Percentiles rank a stretch among this genome's conserved stretches.
These are phyloP conservation scores for Uncinocarpus reesii DNA, from an alignment of 2,329 filamentous ascomycete genomes.

Conservation along the genomic window DNA sequence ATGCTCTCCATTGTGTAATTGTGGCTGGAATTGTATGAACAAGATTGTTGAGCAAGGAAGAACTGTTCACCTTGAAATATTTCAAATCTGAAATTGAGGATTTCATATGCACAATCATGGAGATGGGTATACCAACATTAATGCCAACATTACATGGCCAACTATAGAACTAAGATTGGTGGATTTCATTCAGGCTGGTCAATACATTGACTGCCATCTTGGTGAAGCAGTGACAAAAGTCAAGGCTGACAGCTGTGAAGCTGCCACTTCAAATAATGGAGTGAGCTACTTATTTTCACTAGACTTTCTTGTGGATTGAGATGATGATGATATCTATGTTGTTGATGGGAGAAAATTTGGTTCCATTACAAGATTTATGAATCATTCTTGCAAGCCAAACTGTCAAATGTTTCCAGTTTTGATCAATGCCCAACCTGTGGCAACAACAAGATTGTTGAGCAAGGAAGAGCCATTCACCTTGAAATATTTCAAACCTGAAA, in stretches of 20 bases:
- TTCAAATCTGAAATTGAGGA: constrained; percentile 33
- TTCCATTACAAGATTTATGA: constrained; percentile 38
- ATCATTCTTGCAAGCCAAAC: constrained; percentile 41
- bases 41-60: constrained; percentile 34
- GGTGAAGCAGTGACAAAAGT: constrained; percentile 36
- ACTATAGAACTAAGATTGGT: constrained; percentile 32
- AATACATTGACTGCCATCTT: constrained; percentile 39
- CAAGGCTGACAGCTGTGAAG: constrained; percentile 32
- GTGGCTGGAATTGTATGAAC: constrained; percentile 32
- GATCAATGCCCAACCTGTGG: too few species aligned
- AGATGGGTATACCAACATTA: not conserved
- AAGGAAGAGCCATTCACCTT: too few species aligned
- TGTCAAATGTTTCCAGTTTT: constrained; percentile 37
- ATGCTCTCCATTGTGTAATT: constrained; percentile 33
- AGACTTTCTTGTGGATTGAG: constrained; percentile 31
- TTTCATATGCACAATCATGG: constrained; percentile 26
- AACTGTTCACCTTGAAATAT: constrained; percentile 34
- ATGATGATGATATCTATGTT: constrained; percentile 28
- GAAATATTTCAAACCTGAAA: too few species aligned
- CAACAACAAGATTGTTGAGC: too few species aligned
- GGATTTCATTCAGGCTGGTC: constrained; percentile 30
- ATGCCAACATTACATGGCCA: not conserved
- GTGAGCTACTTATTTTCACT: constrained; percentile 37
- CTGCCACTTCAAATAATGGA: constrained; percentile 20
- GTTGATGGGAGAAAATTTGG: constrained; percentile 38